Conservation (phyloP, 371 early-diverging fungal genomes). For the Nematocida displodere region DNA sequence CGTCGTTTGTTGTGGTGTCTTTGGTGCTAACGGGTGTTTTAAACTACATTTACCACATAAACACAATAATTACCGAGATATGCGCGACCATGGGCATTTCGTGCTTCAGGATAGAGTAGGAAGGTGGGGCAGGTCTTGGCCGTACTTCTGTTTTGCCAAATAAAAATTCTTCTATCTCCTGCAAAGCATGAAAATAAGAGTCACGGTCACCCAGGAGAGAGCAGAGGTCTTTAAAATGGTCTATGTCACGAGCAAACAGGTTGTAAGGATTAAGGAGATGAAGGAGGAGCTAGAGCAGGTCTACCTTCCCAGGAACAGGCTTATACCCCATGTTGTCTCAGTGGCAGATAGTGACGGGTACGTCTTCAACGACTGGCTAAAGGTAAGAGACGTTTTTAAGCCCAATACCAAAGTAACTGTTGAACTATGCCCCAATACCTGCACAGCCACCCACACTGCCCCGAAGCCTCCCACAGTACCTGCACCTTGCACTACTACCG, state of each 20-base stretch:
- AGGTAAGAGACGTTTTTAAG: background rate
- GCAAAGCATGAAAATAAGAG: background rate
- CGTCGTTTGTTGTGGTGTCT: no score
- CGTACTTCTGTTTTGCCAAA: background rate
- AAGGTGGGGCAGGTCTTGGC: background rate
- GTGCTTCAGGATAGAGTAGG: background rate
- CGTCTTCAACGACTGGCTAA: background rate
- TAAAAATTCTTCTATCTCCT: background rate
- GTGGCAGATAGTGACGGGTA: conserved; percentile 5
- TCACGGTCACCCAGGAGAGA: background rate
- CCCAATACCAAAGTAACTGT: background rate
- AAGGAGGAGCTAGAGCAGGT: background rate
- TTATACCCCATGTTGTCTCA: background rate
- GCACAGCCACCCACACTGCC: no score
- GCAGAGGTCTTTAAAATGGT: background rate
- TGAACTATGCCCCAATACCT: no score
- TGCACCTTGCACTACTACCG: no score
- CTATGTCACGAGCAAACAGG: background rate
- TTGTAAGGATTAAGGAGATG: background rate
- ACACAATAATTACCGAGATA: background rate
- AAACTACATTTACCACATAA: background rate
- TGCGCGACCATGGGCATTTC: background rate
- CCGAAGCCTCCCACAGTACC: no score
- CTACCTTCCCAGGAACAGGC: background rate
- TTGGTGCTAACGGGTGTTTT: background rate